Percentiles rank a stretch among this genome's conserved stretches.
These are phyloP conservation scores for Vitis hybrid DNA, from an alignment of 177 flowering plant species.

Conservation along the genomic window DNA sequence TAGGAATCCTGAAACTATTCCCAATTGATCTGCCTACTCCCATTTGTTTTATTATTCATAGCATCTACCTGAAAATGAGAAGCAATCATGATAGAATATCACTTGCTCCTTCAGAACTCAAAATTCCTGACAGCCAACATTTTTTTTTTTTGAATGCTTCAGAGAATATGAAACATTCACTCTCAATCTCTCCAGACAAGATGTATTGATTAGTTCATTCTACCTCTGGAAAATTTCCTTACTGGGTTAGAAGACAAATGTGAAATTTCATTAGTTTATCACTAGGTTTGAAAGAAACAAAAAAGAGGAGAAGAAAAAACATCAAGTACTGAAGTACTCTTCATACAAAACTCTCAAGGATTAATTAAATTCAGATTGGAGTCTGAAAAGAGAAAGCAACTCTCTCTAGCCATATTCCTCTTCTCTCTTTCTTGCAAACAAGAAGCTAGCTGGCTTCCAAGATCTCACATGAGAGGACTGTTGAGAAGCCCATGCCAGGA, in stretches of 20 bases:
- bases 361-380: constrained; percentile 4
- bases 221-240: constrained; percentile 6
- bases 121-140: constrained; percentile 6
- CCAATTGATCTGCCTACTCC: constrained; percentile 14
- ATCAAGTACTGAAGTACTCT: background rate
- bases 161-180: constrained; percentile 30
- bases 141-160: background rate
- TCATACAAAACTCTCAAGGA: constrained; percentile 14
- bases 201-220: background rate
- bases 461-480: constrained; percentile 56
- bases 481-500: constrained; percentile 71
- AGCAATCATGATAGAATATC: constrained; percentile 42
- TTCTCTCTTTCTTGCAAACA: constrained; percentile 2
- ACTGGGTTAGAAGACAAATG: constrained; percentile 21
- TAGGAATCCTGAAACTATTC: constrained; percentile 4
- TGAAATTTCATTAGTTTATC: constrained; percentile 19
- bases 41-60: background rate
- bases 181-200: constrained; percentile 11
- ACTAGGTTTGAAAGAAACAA: constrained; percentile 13
- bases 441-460: background rate
- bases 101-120: constrained; percentile 14
- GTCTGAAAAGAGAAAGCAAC: constrained; percentile 1
- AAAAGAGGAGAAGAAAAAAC: constrained; percentile 2
- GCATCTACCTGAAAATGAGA: constrained; percentile 30
- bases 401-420: background rate